Evolutionary conservation across 73 alveolate species (phyloP).

Genomic region (Paraurostyla sp.): DNA sequence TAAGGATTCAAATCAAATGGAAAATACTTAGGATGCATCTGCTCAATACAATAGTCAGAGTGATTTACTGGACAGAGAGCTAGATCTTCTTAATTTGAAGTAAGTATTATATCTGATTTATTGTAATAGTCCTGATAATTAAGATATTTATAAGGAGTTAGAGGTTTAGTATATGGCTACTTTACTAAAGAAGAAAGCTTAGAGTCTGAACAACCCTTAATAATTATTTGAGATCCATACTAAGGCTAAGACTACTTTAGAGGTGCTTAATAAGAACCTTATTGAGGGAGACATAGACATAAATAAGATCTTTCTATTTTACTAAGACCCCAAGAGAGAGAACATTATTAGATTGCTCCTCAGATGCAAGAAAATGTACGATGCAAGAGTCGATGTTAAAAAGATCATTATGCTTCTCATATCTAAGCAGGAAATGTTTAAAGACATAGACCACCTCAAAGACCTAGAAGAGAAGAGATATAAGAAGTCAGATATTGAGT

Average conservation of each 20-base stretch:
- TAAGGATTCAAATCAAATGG: neutral
- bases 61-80: neutral
- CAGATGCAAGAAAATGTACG: slow-evolving; percentile 57
- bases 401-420: neutral
- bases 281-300: slow-evolving; percentile 29
- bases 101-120: neutral
- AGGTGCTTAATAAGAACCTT: neutral
- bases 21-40: slow-evolving; percentile 33
- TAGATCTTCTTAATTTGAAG: slow-evolving; percentile 6
- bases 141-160: slow-evolving; percentile 28
- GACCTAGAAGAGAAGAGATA: neutral
- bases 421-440: neutral
- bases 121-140: slow-evolving; percentile 7
- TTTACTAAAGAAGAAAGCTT: slow-evolving; percentile 24
- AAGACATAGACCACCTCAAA: neutral
- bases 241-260: slow-evolving; percentile 33
- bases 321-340: slow-evolving; percentile 26
- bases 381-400: slow-evolving; percentile 53
- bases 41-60: neutral
- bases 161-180: slow-evolving; percentile 38
- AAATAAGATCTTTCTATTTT: neutral
- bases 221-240: neutral
- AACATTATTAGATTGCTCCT: slow-evolving; percentile 42
- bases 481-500: slow-evolving; percentile 4
- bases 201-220: neutral